Conservation (phyloP, 2,329 filamentous ascomycete species). For the Cryphonectria naterciae region DNA sequence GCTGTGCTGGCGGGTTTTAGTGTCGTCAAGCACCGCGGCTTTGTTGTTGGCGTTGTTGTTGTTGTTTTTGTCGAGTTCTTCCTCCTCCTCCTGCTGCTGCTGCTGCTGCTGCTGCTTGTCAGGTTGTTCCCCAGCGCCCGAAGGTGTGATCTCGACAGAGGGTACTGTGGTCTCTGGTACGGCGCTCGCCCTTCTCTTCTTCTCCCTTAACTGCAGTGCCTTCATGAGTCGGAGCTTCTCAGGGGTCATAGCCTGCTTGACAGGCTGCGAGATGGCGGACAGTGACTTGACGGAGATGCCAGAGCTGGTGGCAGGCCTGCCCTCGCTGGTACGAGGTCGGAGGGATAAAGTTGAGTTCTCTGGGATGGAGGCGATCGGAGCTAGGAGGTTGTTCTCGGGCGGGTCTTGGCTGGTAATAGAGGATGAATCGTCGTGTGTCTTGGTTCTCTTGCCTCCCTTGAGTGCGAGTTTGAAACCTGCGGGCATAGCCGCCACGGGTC, state of each 20-base stretch:
- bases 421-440: slow-evolving; percentile 42
- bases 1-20: slow-evolving; percentile 22
- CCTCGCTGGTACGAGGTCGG: slow-evolving; percentile 42
- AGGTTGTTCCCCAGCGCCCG: slow-evolving; percentile 3
- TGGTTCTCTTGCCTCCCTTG: slow-evolving; percentile 59
- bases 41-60: neutral
- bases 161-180: slow-evolving; percentile 36
- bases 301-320: slow-evolving; percentile 49
- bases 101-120: neutral
- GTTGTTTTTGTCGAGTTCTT: slow-evolving; percentile 34
- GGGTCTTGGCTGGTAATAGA: slow-evolving; percentile 40
- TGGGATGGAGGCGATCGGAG: slow-evolving; percentile 43
- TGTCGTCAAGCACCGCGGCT: slow-evolving; percentile 34
- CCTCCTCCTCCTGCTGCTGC: slow-evolving; percentile 16
- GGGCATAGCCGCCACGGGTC: slow-evolving; percentile 79
- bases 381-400: slow-evolving; percentile 43
- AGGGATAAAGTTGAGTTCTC: slow-evolving; percentile 35
- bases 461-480: slow-evolving; percentile 75
- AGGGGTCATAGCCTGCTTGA: slow-evolving; percentile 67
- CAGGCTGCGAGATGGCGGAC: slow-evolving; percentile 39
- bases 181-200: slow-evolving; percentile 61
- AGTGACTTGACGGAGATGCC: slow-evolving; percentile 48
- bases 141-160: slow-evolving; percentile 33
- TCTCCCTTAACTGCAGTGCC: slow-evolving; percentile 86
- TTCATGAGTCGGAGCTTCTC: slow-evolving; percentile 95